Conservation (phyloP, 2,329 filamentous ascomycete genomes). For the Aspergillus hortae region DNA sequence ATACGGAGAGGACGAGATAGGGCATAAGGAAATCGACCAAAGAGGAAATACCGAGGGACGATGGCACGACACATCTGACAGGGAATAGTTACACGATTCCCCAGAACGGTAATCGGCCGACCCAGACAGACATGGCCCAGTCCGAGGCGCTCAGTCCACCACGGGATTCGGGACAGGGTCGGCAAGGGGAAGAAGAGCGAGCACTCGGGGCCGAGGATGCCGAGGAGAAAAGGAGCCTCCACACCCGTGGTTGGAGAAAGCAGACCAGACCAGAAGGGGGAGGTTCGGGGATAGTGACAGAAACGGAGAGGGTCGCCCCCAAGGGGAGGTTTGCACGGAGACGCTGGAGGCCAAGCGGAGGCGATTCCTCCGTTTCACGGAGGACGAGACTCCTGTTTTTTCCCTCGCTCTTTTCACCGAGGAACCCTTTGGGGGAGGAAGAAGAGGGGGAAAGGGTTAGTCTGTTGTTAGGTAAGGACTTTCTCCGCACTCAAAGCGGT, state of each 20-base stretch:
- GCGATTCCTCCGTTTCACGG: too few species aligned
- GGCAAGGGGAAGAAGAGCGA: constrained; percentile 9
- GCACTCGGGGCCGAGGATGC: constrained; percentile 19
- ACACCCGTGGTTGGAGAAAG: constrained; percentile 7
- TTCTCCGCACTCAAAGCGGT: constrained; percentile 12
- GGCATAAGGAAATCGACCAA: not conserved
- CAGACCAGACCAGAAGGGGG: not conserved
- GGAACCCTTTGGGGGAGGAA: constrained; percentile 13
- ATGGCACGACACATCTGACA: not conserved
- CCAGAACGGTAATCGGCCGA: constrained; percentile 6
- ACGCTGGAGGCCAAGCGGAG: too few species aligned
- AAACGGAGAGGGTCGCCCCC: not conserved
- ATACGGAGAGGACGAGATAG: not conserved
- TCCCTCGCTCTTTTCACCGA: constrained; percentile 18
- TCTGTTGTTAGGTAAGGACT: constrained; percentile 16
- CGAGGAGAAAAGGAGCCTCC: constrained; percentile 11
- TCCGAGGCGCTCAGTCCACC: constrained; percentile 19
- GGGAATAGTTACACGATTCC: constrained; percentile 17
- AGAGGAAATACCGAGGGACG: constrained; percentile 3
- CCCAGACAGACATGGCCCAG: constrained; percentile 3
- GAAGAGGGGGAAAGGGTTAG: not conserved
- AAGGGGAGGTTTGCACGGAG: not conserved
- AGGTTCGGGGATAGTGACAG: not conserved
- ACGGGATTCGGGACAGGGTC: constrained; percentile 25
- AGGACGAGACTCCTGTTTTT: not conserved